Evolutionary conservation across 177 flowering plant genomes (phyloP).

Genomic region (Vitis hybrid): DNA sequence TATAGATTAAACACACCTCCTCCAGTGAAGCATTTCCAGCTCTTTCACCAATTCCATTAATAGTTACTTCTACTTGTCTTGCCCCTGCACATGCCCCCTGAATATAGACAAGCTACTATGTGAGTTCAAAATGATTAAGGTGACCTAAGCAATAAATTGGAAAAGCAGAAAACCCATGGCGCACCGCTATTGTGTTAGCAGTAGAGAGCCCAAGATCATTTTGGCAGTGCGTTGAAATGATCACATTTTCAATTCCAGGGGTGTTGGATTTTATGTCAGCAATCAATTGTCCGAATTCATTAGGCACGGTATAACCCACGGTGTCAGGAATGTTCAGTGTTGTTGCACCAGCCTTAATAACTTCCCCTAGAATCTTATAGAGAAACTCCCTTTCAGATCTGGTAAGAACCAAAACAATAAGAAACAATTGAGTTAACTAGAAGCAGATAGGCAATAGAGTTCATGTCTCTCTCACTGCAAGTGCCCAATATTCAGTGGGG

Average conservation of each 20-base stretch:
- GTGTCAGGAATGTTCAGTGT: conserved; percentile 99
- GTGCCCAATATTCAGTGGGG: neutral
- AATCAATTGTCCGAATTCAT: conserved; percentile 80
- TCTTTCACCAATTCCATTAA: conserved; percentile 98
- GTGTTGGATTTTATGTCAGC: conserved; percentile 91
- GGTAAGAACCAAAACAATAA: conserved; percentile 14
- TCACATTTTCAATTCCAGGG: conserved; percentile 82
- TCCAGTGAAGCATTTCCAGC: conserved; percentile 99
- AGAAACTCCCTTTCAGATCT: conserved; percentile 89
- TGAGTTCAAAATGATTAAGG: conserved; percentile 12
- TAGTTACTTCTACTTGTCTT: conserved; percentile 87
- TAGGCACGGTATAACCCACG: conserved; percentile 73
- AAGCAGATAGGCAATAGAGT: neutral
- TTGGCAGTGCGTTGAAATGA: conserved; percentile 97
- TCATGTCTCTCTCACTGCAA: neutral
- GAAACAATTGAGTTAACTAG: neutral
- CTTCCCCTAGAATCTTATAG: conserved; percentile 81
- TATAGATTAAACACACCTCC: conserved; percentile 52
- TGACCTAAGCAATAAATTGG: neutral
- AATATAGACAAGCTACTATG: conserved; percentile 19
- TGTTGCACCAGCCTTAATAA: conserved; percentile 93
- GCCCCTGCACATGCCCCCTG: conserved; percentile 96
- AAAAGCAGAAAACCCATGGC: neutral
- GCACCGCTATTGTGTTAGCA: conserved; percentile 89
- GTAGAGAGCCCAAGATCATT: conserved; percentile 98